A percentile compares a stretch with the other conserved stretches of the same genome.
phyloP scores from a whole-genome alignment of 2,329 filamentous ascomycete species.

The Penicillium sp. region DNA sequence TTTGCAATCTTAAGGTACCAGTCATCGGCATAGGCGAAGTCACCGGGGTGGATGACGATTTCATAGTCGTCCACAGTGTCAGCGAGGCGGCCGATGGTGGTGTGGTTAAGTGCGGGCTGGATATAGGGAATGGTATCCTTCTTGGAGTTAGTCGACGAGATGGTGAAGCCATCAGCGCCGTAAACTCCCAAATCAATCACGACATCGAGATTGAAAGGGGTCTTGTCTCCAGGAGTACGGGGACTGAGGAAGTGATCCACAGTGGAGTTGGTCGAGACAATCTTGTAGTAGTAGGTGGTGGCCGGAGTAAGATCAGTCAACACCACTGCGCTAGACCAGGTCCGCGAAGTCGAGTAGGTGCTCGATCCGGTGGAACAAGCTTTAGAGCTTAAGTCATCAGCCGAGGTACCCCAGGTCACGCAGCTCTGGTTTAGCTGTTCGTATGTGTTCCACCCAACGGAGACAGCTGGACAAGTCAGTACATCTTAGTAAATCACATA shows the following conservation, averaged over 20 bases:
- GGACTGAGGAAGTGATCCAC: constrained; percentile 57
- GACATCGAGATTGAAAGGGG: constrained; percentile 54
- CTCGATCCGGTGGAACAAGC: constrained; percentile 50
- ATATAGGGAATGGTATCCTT: constrained; percentile 52
- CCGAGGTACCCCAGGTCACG: constrained; percentile 54
- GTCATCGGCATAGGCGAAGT: constrained; percentile 61
- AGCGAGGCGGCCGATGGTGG: constrained; percentile 58
- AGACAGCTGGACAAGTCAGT: constrained; percentile 43
- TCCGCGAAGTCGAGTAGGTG: constrained; percentile 58
- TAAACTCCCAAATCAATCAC: constrained; percentile 60
- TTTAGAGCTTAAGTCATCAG: constrained; percentile 37
- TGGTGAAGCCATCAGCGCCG: constrained; percentile 55
- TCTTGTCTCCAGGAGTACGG: constrained; percentile 55
- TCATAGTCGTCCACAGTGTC: constrained; percentile 57
- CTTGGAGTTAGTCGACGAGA: constrained; percentile 43
- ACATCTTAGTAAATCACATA: neutral
- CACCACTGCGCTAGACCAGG: constrained; percentile 53
- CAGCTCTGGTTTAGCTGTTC: constrained; percentile 47
- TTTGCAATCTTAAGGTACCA: constrained; percentile 54
- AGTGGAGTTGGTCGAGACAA: constrained; percentile 57
- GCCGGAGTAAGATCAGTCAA: constrained; percentile 51
- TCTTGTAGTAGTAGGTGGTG: constrained; percentile 63
- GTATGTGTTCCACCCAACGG: constrained; percentile 61
- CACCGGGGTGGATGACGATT: constrained; percentile 43
- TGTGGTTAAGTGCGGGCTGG: constrained; percentile 57